phyloP scores from a whole-genome alignment of 2,329 filamentous ascomycete genomes.

The Tolypocladium sp. region DNA sequence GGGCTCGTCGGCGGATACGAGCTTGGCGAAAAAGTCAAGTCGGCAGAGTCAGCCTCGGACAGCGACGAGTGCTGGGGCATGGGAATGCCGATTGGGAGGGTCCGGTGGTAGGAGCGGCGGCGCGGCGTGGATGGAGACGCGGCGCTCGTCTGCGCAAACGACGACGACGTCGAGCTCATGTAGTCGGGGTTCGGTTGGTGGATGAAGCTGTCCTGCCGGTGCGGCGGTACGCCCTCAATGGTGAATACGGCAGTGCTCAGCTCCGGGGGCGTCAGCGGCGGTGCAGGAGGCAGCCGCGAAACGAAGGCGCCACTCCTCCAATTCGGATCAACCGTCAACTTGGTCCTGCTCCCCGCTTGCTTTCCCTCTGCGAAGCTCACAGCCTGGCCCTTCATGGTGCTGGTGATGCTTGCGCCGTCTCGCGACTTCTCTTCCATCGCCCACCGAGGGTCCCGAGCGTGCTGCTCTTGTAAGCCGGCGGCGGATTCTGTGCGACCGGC shows the following conservation, averaged over 20 bases:
- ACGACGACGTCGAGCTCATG: conserved; percentile 24
- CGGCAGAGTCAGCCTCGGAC: conserved; percentile 13
- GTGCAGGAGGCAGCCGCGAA: conserved; percentile 32
- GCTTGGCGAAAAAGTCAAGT: conserved; percentile 31
- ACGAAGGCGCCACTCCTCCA: conserved; percentile 18
- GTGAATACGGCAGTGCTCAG: conserved; percentile 31
- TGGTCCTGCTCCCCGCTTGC: conserved; percentile 4
- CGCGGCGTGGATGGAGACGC: conserved; percentile 23
- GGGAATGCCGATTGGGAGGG: conserved; percentile 25
- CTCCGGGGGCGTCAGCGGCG: conserved; percentile 39
- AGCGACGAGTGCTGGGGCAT: conserved; percentile 12
- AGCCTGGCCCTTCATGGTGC: neutral
- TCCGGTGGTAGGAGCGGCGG: conserved; percentile 33
- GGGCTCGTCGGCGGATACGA: conserved; percentile 41
- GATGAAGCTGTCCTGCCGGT: conserved; percentile 27
- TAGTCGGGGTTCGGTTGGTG: conserved; percentile 43
- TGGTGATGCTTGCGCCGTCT: neutral
- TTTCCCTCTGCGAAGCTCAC: conserved; percentile 6
- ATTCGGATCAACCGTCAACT: conserved; percentile 14
- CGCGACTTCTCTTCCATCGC: conserved; percentile 17
- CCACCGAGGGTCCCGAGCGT: conserved; percentile 8
- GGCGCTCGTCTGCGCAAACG: conserved; percentile 14
- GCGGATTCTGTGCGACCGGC: conserved; percentile 5
- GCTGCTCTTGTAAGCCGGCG: conserved; percentile 8
- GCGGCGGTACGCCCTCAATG: conserved; percentile 26